Evolutionary conservation across 345 rosid genomes (phyloP).

Genomic region (Theobroma cacao): DNA sequence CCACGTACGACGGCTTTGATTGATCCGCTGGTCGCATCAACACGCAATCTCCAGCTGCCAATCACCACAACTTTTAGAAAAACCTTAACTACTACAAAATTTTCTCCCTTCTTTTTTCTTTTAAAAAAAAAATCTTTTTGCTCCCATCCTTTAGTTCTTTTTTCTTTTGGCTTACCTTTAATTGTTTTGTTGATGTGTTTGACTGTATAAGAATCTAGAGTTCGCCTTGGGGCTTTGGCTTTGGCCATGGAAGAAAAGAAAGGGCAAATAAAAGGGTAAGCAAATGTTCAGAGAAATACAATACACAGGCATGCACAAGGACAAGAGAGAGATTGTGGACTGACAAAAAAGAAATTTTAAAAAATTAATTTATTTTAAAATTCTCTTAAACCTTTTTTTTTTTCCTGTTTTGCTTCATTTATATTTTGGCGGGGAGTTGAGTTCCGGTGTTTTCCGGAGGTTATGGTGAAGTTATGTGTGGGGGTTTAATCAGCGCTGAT

Average conservation of each 20-base stretch:
- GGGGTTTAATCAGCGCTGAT: not conserved
- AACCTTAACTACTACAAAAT: not conserved
- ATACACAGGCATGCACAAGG: constrained; percentile 25
- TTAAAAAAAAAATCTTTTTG: not conserved
- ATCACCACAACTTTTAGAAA: not conserved
- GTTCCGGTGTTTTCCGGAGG: not conserved
- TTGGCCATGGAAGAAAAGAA: constrained; percentile 63
- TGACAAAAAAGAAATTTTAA: not conserved
- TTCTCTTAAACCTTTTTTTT: not conserved
- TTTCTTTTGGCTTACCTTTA: constrained; percentile 47
- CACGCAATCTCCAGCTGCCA: constrained; percentile 85
- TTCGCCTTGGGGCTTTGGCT: constrained; percentile 66
- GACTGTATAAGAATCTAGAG: constrained; percentile 69
- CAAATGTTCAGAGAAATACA: constrained; percentile 1
- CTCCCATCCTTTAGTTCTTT: not conserved
- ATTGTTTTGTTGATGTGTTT: constrained; percentile 72
- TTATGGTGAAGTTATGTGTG: not conserved
- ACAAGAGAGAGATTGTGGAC: constrained; percentile 26
- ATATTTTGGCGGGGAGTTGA: not conserved
- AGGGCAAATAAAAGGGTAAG: not conserved
- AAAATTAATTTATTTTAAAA: not conserved
- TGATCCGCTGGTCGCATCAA: constrained; percentile 91
- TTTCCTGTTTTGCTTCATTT: not conserved
- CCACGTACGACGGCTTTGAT: constrained; percentile 81
- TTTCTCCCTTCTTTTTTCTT: not conserved